These are phyloP conservation scores for Citrullus mucosospermus DNA, from an alignment of 306 rosid genomes.

Conservation along the genomic window DNA sequence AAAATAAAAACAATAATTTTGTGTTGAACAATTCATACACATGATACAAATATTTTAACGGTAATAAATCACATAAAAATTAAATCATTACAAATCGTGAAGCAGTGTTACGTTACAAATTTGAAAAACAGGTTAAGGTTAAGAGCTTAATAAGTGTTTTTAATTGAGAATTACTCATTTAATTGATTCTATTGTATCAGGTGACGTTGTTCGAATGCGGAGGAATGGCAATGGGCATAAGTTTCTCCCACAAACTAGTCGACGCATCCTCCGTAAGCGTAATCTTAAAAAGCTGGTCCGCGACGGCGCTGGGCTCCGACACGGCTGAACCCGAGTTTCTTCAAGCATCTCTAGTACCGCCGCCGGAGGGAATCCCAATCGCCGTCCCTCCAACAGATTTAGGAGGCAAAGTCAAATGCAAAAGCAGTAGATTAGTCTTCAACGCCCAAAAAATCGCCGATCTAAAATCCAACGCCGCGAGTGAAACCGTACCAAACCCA, in stretches of 20 bases:
- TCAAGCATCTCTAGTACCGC: constrained; percentile 12
- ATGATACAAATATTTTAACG: too few species aligned
- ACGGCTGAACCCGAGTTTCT: neutral
- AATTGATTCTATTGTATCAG: neutral
- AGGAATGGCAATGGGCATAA: constrained; percentile 32
- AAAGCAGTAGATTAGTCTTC: constrained; percentile 27
- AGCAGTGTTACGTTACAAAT: too few species aligned
- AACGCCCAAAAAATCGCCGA: constrained; percentile 12
- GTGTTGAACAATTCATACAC: too few species aligned
- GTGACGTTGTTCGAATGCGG: constrained; percentile 36
- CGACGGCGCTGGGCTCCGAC: neutral
- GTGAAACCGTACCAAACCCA: neutral
- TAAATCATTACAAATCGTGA: too few species aligned
- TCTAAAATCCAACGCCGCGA: constrained; percentile 18
- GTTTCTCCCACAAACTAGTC: constrained; percentile 27
- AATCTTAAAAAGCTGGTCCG: constrained; percentile 34
- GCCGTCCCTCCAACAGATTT: neutral
- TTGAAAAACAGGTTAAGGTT: too few species aligned
- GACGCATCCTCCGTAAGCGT: constrained; percentile 29
- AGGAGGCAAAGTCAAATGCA: constrained; percentile 1
- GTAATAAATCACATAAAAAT: too few species aligned
- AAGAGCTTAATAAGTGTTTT: too few species aligned
- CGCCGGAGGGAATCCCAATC: neutral
- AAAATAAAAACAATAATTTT: too few species aligned
- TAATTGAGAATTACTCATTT: too few species aligned